phyloP scores from a whole-genome alignment of 805 yeast species.

The Starmerella vaccinii region DNA sequence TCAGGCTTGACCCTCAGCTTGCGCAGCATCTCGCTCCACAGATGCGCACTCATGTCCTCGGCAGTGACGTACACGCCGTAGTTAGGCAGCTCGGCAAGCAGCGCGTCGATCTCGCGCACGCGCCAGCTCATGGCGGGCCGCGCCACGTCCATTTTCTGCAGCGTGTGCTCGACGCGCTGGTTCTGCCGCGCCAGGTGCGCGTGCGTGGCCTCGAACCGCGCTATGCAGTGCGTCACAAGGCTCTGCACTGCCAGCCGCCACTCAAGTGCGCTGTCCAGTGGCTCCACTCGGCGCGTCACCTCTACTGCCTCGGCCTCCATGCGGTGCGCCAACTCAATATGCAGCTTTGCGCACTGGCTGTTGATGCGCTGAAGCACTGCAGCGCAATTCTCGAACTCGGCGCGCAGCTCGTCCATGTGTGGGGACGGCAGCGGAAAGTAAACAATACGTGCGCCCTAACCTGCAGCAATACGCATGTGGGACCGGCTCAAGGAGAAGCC shows the following conservation, averaged over 20 bases:
- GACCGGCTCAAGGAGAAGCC: no score
- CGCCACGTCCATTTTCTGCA: not conserved
- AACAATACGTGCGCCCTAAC: not conserved
- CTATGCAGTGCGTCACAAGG: not conserved
- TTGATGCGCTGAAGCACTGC: not conserved
- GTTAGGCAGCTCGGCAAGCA: not conserved
- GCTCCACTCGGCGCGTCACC: not conserved
- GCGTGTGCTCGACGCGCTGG: not conserved
- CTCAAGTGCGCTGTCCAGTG: not conserved
- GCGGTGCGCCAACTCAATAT: not conserved
- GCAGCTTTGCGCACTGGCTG: not conserved
- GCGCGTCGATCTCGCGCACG: not conserved
- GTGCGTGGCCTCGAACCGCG: not conserved
- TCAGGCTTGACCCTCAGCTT: not conserved
- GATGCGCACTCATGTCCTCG: not conserved
- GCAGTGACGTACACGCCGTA: not conserved
- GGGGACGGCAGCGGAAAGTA: not conserved
- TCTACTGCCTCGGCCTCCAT: not conserved
- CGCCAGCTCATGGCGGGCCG: constrained; percentile 6
- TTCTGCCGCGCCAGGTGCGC: not conserved
- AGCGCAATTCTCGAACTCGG: not conserved
- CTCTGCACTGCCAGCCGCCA: not conserved
- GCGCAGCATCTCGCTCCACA: not conserved
- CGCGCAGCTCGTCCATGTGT: not conserved
- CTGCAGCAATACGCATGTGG: not conserved